These are phyloP conservation scores for Sordaria brevicollis DNA, from an alignment of 495 filamentous ascomycete species.

Conservation along the genomic window DNA sequence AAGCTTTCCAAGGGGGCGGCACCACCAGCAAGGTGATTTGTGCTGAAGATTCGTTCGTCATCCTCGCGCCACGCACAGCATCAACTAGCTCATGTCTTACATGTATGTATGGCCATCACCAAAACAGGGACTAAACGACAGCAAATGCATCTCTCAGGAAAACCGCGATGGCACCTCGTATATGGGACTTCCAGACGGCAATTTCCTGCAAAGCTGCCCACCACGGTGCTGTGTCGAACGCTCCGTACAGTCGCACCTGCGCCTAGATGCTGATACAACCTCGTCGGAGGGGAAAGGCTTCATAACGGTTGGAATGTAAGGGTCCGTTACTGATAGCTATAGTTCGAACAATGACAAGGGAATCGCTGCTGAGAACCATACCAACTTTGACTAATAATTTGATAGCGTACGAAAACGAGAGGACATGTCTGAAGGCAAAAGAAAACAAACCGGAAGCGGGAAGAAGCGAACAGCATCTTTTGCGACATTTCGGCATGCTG, in stretches of 20 bases:
- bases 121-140: not conserved
- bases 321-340: not conserved
- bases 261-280: not conserved
- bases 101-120: not conserved
- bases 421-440: not conserved
- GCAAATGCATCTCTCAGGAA: not conserved
- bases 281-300: not conserved
- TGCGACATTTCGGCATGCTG: not conserved
- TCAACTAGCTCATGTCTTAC: not conserved
- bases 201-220: not conserved
- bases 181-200: not conserved
- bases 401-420: not conserved
- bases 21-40: not conserved
- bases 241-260: not conserved
- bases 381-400: not conserved
- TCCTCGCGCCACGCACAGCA: not conserved
- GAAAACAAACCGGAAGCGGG: conserved; percentile 10
- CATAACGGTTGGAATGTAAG: not conserved
- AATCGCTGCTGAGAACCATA: not conserved
- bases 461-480: not conserved
- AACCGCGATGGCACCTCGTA: not conserved
- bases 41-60: not conserved
- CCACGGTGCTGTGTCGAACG: not conserved
- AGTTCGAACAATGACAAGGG: not conserved
- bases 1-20: not conserved